Base-by-base conservation (phyloP, 2,329 filamentous ascomycete species). In the Alternaria angustiovoidea region DNA sequence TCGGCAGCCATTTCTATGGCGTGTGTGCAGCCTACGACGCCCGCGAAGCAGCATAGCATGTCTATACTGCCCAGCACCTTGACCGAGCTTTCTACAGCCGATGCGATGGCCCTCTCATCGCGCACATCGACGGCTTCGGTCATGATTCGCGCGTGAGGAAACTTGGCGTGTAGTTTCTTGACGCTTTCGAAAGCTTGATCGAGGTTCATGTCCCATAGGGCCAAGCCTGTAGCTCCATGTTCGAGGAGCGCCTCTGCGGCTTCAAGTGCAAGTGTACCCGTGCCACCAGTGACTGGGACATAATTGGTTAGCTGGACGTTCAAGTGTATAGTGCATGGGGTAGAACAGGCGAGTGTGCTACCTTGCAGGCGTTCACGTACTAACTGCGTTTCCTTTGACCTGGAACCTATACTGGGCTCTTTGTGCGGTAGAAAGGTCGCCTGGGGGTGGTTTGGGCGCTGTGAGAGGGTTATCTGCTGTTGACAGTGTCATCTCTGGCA, bases 21-120 rank as follows among this genome's bases (percentile, higher is more conserved):
- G 61, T 87, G 84, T 0, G 83, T 81, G 65, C 86, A 89, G 38
- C 83, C 84, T 0, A 92, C 90, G 0, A 93, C 84, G 5, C 91
- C 90, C 0, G 89, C 90, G 68, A 91, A 91, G 66, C 86, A 88
- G 64, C 87, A 82, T 2, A 90, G 78, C 43, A 86, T 84, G 59
- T 86, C 81, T 3, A 91, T 71, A 18, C 79, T 78, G 2, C 86
- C 86, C 2, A 89, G 78, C 2, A 76, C 68, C 11, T 75, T 65
- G 0, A 78, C 79, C 0, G 80, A 80, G 47, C 78, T 73, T 6
- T 75, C 62, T 0, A 79, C 53, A 0, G 76, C 76, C 7, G 77
- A 67, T 2, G 79, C 75, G 4, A 89, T 82, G 2, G 76, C 79
- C 2, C 73, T 75, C 34, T 82, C 82, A 46, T 85, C 81, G 0